A percentile compares a stretch with the other conserved stretches of the same genome.
Conservation (phyloP, 2,329 filamentous ascomycete species). For the Chalaropsis ovoidea region DNA sequence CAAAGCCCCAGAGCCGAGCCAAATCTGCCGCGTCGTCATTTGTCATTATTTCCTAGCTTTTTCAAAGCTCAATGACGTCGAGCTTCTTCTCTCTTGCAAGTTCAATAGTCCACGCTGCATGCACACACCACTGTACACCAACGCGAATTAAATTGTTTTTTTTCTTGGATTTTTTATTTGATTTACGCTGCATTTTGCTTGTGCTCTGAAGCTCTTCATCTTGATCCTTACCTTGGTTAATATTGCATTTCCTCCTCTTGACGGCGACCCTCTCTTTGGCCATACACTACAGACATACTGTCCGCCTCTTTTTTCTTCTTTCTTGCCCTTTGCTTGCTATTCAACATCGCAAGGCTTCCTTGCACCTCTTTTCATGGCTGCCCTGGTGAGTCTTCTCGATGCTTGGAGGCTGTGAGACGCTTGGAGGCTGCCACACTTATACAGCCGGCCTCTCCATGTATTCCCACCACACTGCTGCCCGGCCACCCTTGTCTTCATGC, state of each 20-base stretch:
- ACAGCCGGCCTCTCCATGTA: not conserved
- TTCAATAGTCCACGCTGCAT: not conserved
- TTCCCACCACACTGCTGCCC: not conserved
- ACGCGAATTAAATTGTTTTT: not conserved
- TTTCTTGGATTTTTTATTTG: not conserved
- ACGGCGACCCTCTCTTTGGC: not conserved
- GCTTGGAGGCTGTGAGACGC: not conserved
- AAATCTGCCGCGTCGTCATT: constrained; percentile 3
- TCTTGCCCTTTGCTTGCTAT: not conserved
- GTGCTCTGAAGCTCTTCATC: not conserved
- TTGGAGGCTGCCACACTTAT: not conserved
- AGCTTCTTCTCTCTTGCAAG: not conserved
- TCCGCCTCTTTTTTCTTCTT: not conserved
- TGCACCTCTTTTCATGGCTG: constrained; percentile 21
- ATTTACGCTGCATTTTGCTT: not conserved
- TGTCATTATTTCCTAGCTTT: not conserved
- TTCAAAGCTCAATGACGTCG: constrained; percentile 2
- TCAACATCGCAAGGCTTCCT: constrained; percentile 10
- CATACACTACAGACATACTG: not conserved
- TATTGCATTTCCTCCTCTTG: not conserved
- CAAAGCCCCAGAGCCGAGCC: not conserved
- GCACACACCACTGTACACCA: not conserved
- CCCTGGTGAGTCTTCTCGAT: constrained; percentile 21
- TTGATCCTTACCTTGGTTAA: not conserved
- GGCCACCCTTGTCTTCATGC: not conserved